These are phyloP conservation scores for Diospyros lotus DNA, from an alignment of 148 eudicot genomes.

Conservation along the genomic window DNA sequence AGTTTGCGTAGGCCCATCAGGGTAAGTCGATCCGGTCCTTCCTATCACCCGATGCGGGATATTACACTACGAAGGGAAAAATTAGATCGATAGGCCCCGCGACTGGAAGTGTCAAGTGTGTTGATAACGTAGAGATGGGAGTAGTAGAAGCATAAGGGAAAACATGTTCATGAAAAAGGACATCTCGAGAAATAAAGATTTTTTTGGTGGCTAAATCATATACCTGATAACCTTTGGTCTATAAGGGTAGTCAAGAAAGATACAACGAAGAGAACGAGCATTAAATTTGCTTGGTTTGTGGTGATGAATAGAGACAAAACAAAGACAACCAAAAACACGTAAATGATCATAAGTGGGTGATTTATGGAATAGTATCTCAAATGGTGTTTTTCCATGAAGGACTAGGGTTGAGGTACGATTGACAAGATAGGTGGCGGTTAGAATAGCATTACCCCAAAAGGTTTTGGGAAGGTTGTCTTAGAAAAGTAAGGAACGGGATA, in stretches of 20 bases:
- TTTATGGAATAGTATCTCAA: neutral
- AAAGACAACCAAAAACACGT: neutral
- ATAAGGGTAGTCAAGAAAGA: neutral
- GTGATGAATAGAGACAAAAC: neutral
- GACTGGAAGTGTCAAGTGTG: too few relatives aligned
- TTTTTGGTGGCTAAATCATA: neutral
- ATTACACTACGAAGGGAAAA: too few relatives aligned
- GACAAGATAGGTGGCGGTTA: neutral
- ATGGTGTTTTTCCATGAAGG: neutral
- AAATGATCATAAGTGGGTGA: neutral
- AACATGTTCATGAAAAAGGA: neutral
- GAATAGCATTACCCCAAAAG: neutral
- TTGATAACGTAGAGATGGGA: too few relatives aligned
- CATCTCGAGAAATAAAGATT: neutral
- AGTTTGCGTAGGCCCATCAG: too few relatives aligned
- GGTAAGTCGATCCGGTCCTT: too few relatives aligned
- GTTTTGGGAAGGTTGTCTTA: neutral
- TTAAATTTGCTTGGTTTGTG: neutral
- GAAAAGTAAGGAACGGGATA: neutral
- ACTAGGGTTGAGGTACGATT: neutral
- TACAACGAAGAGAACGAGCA: neutral
- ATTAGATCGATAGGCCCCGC: too few relatives aligned
- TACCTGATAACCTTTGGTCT: neutral
- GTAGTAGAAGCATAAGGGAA: neutral
- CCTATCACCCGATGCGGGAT: too few relatives aligned